phyloP scores from a whole-genome alignment of 148 eudicot genomes.

The Fagopyrum esculentum region DNA sequence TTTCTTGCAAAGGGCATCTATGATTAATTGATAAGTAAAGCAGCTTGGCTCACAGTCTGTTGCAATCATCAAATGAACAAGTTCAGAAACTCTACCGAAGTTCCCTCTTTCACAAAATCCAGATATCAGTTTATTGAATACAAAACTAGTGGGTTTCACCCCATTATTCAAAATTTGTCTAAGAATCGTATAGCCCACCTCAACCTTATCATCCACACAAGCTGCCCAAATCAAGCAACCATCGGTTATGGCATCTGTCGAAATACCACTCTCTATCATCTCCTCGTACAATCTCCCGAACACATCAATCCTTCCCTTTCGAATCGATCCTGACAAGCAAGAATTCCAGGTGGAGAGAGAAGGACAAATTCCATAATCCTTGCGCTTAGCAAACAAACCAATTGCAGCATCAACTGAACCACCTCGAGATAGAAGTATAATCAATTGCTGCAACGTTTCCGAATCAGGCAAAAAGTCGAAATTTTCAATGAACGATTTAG shows the following conservation, averaged over 20 bases:
- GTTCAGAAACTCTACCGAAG: constrained; percentile 45
- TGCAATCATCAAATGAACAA: constrained; percentile 67
- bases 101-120: constrained; percentile 30
- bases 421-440: constrained; percentile 38
- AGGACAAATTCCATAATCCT: constrained; percentile 27
- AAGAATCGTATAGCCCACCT: constrained; percentile 48
- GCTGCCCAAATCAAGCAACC: constrained; percentile 57
- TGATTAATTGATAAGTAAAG: constrained; percentile 53
- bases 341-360: constrained; percentile 48
- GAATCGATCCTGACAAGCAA: constrained; percentile 18
- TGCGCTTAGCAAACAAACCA: constrained; percentile 35
- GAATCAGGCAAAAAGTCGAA: constrained; percentile 30
- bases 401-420: constrained; percentile 46
- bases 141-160: constrained; percentile 31
- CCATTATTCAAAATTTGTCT: constrained; percentile 44
- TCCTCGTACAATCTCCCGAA: constrained; percentile 71
- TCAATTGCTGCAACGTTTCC: constrained; percentile 37
- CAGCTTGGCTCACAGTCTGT: constrained; percentile 41
- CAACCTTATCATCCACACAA: constrained; percentile 39
- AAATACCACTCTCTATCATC: constrained; percentile 57
- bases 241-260: constrained; percentile 43
- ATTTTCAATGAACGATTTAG: constrained; percentile 33
- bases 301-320: constrained; percentile 31
- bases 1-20: constrained; percentile 43
- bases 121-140: constrained; percentile 41